Conservation (phyloP, 106 monocot species). For the Chionographis japonica region DNA sequence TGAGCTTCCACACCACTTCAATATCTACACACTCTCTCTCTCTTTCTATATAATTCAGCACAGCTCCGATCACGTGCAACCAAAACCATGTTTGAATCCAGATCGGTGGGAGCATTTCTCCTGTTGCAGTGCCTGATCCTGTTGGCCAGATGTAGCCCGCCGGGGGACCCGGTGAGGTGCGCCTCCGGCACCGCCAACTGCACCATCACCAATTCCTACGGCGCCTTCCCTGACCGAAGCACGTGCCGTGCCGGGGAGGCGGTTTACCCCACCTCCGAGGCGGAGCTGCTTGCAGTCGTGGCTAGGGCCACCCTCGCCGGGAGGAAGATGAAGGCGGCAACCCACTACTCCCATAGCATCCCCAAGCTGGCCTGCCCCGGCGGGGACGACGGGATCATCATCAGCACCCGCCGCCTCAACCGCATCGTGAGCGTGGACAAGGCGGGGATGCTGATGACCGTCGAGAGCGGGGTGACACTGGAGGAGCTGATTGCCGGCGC, state of each 20-base stretch:
- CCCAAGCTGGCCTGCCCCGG: slow-evolving; percentile 58
- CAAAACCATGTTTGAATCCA: no score
- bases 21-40: no score
- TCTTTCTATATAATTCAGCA: no score
- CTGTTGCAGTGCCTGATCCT: no score
- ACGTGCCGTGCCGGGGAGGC: slow-evolving; percentile 29
- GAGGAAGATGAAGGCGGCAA: slow-evolving; percentile 45
- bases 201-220: slow-evolving; percentile 44
- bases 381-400: slow-evolving; percentile 18
- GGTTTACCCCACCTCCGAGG: slow-evolving; percentile 32
- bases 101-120: no score
- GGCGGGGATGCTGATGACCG: slow-evolving; percentile 10
- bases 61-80: no score
- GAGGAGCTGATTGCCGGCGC: slow-evolving; percentile 25
- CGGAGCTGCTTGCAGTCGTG: slow-evolving; percentile 32
- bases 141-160: background rate
- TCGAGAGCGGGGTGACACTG: slow-evolving; percentile 40
- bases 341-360: slow-evolving; percentile 45
- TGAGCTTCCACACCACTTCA: no score
- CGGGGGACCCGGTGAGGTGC: slow-evolving; percentile 4
- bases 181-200: slow-evolving; percentile 7
- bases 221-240: slow-evolving; percentile 40
- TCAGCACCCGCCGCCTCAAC: slow-evolving; percentile 38
- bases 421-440: slow-evolving; percentile 16
- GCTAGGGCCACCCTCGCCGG: slow-evolving; percentile 13